Conservation (phyloP, 805 yeast genomes). For the Sugiyamaella valdiviana region DNA sequence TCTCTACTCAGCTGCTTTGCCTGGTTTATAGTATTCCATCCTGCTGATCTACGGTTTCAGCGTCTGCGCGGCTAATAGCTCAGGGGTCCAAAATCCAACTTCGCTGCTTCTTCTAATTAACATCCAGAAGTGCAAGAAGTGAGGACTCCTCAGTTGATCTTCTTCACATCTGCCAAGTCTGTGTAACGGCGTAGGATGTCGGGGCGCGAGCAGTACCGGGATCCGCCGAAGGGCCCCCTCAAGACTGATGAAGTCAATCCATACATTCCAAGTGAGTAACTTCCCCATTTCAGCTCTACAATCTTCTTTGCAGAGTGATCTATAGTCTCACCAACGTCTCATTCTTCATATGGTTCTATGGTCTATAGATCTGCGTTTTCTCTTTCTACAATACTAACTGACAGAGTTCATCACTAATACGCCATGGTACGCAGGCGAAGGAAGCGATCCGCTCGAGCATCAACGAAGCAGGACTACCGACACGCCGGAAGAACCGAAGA, state of each 20-base stretch:
- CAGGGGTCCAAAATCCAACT: too few relatives aligned
- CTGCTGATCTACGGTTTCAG: too few relatives aligned
- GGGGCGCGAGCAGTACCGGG: conserved; percentile 1
- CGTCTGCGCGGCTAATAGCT: too few relatives aligned
- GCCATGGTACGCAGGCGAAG: conserved; percentile 30
- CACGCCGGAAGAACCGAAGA: conserved; percentile 26
- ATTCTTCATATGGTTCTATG: too few relatives aligned
- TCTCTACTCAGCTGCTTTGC: too few relatives aligned
- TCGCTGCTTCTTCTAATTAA: too few relatives aligned
- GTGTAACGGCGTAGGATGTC: not conserved
- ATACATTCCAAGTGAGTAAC: conserved; percentile 27
- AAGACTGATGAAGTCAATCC: conserved; percentile 28
- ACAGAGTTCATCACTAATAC: conserved; percentile 27
- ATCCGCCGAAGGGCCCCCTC: not conserved
- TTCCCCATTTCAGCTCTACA: too few relatives aligned
- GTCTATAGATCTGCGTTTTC: too few relatives aligned
- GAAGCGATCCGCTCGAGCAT: conserved; percentile 25
- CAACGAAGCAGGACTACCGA: conserved; percentile 20
- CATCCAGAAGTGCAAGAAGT: too few relatives aligned
- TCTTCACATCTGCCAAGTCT: not conserved
- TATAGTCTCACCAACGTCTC: too few relatives aligned
- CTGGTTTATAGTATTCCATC: too few relatives aligned
- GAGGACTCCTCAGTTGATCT: not conserved
- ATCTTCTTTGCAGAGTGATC: not conserved
- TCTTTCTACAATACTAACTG: not conserved